Conservation (phyloP, 495 filamentous ascomycete species). For the Neurospora sp. region DNA sequence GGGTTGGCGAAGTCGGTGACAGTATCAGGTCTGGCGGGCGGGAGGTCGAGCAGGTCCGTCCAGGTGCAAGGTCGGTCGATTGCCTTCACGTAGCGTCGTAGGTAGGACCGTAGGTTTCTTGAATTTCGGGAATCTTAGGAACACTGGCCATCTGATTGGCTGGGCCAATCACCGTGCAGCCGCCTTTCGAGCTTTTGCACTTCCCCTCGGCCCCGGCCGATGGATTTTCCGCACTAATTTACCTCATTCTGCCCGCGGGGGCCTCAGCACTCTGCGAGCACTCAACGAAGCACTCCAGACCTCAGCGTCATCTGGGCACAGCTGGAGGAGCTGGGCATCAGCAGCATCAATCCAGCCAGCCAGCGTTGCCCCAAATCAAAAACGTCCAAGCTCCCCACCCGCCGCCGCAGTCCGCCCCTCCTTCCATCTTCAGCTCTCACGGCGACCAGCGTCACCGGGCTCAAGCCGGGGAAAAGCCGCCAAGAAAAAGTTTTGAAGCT, state of each 20-base stretch:
- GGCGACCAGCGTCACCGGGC: background rate
- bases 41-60: slow-evolving; percentile 20
- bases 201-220: slow-evolving; percentile 7
- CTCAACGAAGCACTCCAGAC: background rate
- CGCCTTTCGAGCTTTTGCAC: background rate
- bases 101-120: slow-evolving; percentile 19
- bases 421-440: background rate
- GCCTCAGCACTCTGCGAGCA: background rate
- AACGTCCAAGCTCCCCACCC: background rate
- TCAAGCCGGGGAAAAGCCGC: background rate
- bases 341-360: background rate
- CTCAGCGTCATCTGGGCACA: background rate
- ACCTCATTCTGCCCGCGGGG: slow-evolving; percentile 2
- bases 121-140: slow-evolving; percentile 32
- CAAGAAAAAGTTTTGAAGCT: background rate
- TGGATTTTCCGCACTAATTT: slow-evolving; percentile 16
- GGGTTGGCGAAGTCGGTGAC: slow-evolving; percentile 26
- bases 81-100: background rate
- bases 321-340: background rate
- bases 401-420: background rate
- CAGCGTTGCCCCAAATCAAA: background rate
- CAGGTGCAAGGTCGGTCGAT: slow-evolving; percentile 7
- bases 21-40: slow-evolving; percentile 13
- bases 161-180: slow-evolving; percentile 13
- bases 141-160: slow-evolving; percentile 21